phyloP scores from a whole-genome alignment of 2,329 filamentous ascomycete species.

The Cytospora paraplurivora region DNA sequence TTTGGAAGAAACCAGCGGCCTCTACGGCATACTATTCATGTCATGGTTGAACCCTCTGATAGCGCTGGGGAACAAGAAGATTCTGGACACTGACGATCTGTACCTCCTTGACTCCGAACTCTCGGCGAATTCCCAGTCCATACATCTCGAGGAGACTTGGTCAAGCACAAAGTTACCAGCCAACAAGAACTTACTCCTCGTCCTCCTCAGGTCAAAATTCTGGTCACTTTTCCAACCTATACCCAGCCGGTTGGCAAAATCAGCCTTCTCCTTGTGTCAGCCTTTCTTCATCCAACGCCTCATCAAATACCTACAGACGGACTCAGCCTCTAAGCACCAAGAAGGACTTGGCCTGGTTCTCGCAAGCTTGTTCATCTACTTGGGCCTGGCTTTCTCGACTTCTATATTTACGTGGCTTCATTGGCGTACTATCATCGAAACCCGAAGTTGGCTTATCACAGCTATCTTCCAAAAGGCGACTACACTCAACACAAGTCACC shows the following conservation, averaged over 20 bases:
- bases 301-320: conserved; percentile 37
- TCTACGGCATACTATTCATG: conserved; percentile 32
- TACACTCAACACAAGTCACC: conserved; percentile 29
- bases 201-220: conserved; percentile 31
- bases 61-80: conserved; percentile 18
- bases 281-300: conserved; percentile 46
- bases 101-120: conserved; percentile 31
- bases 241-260: conserved; percentile 40
- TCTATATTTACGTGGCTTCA: conserved; percentile 39
- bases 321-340: conserved; percentile 30
- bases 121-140: conserved; percentile 29
- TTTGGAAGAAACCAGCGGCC: conserved; percentile 30
- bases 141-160: conserved; percentile 5
- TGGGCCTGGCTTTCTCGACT: conserved; percentile 39
- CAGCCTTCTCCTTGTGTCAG: conserved; percentile 46
- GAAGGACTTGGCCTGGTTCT: conserved; percentile 39
- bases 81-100: conserved; percentile 18
- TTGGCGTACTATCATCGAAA: conserved; percentile 27
- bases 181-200: conserved; percentile 34
- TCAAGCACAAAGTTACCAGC: neutral
- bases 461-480: conserved; percentile 41
- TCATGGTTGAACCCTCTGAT: conserved; percentile 28
- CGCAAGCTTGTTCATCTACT: conserved; percentile 37
- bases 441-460: conserved; percentile 36
- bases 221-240: conserved; percentile 37